phyloP scores from a whole-genome alignment of 805 yeast genomes.

The Ogataea thermomethanolica region DNA sequence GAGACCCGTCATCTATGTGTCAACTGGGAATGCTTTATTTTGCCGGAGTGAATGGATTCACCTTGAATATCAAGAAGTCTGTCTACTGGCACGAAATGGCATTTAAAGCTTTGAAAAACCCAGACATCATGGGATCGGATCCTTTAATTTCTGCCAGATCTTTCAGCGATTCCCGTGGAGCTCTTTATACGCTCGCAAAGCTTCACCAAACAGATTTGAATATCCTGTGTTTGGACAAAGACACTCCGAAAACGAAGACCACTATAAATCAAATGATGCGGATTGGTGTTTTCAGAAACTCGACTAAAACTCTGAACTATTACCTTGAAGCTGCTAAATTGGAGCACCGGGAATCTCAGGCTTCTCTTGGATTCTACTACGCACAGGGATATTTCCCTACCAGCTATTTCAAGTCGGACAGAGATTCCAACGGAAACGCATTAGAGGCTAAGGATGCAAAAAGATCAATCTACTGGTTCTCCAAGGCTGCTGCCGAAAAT shows the following conservation, averaged over 20 bases:
- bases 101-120: conserved; percentile 22
- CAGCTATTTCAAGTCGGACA: conserved; percentile 31
- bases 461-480: conserved; percentile 70
- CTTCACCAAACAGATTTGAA: conserved; percentile 34
- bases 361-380: conserved; percentile 66
- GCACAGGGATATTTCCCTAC: conserved; percentile 56
- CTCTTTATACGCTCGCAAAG: conserved; percentile 35
- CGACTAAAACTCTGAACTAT: conserved; percentile 44
- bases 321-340: conserved; percentile 58
- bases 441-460: conserved; percentile 45
- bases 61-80: conserved; percentile 27
- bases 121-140: conserved; percentile 30
- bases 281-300: conserved; percentile 33
- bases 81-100: conserved; percentile 30
- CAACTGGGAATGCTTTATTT: conserved; percentile 65
- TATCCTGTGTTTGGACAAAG: conserved; percentile 28
- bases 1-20: conserved; percentile 67
- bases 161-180: conserved; percentile 33
- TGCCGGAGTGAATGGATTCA: conserved; percentile 35
- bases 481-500: conserved; percentile 60
- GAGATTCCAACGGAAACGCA: conserved; percentile 21
- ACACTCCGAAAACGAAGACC: conserved; percentile 31
- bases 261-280: conserved; percentile 33
- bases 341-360: conserved; percentile 65
- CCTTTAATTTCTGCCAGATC: conserved; percentile 34